Evolutionary conservation across 768 basidiomycete genomes (phyloP).

Genomic region (Lactarius tabidus): DNA sequence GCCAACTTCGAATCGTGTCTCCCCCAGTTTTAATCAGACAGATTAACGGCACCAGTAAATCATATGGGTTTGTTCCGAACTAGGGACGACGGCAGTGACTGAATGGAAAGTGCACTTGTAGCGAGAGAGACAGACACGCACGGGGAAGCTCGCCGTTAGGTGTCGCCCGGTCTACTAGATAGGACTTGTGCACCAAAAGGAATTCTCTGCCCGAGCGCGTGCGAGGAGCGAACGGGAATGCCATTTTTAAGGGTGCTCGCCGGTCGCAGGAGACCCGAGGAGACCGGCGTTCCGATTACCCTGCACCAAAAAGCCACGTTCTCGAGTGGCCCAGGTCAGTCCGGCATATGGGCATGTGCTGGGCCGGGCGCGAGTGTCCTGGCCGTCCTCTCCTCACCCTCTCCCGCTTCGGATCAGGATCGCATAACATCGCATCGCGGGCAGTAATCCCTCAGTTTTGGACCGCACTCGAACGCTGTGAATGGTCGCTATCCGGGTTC

Average conservation of each 20-base stretch:
- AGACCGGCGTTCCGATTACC: too few species aligned
- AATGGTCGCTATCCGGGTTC: not conserved
- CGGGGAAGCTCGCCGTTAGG: not conserved
- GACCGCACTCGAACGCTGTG: not conserved
- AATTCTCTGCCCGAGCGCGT: not conserved
- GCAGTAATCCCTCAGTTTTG: constrained; percentile 18
- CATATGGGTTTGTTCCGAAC: not conserved
- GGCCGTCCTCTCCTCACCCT: too few species aligned
- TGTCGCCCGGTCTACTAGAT: not conserved
- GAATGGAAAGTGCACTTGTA: not conserved
- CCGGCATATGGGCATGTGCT: not conserved
- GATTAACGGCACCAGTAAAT: not conserved
- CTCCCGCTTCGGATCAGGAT: not conserved
- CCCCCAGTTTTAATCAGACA: not conserved
- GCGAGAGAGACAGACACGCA: not conserved
- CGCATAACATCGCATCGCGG: not conserved
- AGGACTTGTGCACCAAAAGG: not conserved
- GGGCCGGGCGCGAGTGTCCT: not conserved
- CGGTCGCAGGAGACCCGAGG: not conserved
- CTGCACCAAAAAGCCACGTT: not conserved
- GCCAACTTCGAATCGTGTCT: not conserved
- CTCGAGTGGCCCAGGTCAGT: not conserved
- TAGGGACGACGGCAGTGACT: not conserved
- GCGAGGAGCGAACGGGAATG: not conserved
- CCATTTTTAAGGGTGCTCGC: too few species aligned